Evolutionary conservation across 1,284 basidiomycete genomes (phyloP), one percentile per base, ranked within the genome.

Genomic region (Microbotryum intermedium): DNA sequence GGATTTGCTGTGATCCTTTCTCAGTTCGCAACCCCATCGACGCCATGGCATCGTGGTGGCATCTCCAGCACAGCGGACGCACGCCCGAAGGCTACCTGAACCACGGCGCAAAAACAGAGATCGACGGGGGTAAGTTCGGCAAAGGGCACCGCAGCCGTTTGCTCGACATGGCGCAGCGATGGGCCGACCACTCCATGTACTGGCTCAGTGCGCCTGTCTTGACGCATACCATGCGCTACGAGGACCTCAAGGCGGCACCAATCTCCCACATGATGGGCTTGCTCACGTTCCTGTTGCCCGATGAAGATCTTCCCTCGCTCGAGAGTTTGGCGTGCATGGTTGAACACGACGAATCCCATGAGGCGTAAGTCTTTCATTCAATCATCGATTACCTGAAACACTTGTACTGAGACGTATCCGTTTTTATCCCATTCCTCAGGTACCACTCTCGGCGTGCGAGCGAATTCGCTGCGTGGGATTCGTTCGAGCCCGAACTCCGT

Each of bases 11-110:
- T 26, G 50, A 16, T 39, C 13, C 34, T 39, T 16, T 20, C 39
- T 9, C 26, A 58, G 59, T 68, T 13, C 64, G 69, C 39, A 70
- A 70, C 34, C 69, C 69, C 10, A 56, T 70, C 43, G 69, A 70
- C 50, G 47, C 58, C 10, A 45, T 67, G 34, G 55, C 53, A 6
- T 60, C 57, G 4, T 61, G 61, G 55, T 70, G 50, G 26, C 64
- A 70, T 29, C 60, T 68, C 8, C 13, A 25, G 13, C 45, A 61
- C 34, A 49, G 59, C 5, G 59, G 61, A 3, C n/a, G 43, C 1
- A 62, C 59, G 2, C 8, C 53, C 2, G 64, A 66, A 16, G 64
- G 61, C 18, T 46, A 44, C 50, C 54, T 57, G 43, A 42, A 57
- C 39, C 45, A 48, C 43, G 56, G 55, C 49, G 26, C n/a, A 54